These are phyloP conservation scores for Albatrellus ellisii DNA, from an alignment of 768 basidiomycete species.

Conservation along the genomic window DNA sequence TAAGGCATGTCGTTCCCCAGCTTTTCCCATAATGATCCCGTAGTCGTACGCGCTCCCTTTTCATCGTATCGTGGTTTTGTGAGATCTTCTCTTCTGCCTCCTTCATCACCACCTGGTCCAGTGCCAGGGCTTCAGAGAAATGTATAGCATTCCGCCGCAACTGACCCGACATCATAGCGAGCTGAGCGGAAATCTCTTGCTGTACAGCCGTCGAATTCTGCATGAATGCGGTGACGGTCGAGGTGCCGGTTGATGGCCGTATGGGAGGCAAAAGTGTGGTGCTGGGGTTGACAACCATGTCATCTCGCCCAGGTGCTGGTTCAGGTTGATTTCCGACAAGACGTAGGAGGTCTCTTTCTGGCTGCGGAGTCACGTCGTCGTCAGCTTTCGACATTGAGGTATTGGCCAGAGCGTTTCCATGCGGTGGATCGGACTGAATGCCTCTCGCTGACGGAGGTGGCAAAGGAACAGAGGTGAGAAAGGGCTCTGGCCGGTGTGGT, in stretches of 20 bases:
- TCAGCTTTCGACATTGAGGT: neutral
- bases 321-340: too few species aligned
- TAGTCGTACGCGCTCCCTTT: slow-evolving; percentile 41
- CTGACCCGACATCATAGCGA: slow-evolving; percentile 79
- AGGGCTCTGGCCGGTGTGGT: slow-evolving; percentile 27
- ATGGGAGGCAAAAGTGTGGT: slow-evolving; percentile 19
- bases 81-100: slow-evolving; percentile 62
- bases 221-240: slow-evolving; percentile 24
- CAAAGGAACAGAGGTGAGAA: slow-evolving; percentile 42
- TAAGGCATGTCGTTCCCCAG: slow-evolving; percentile 41
- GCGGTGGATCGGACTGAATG: slow-evolving; percentile 8
- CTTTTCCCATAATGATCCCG: slow-evolving; percentile 32
- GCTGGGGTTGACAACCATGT: slow-evolving; percentile 22
- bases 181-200: slow-evolving; percentile 58
- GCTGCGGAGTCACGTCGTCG: neutral
- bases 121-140: slow-evolving; percentile 58
- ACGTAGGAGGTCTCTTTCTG: slow-evolving; percentile 4
- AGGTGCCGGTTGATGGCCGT: slow-evolving; percentile 12
- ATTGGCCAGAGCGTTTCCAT: slow-evolving; percentile 13
- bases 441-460: slow-evolving; percentile 20
- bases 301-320: too few species aligned
- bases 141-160: slow-evolving; percentile 74
- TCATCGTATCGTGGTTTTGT: slow-evolving; percentile 56
- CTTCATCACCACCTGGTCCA: slow-evolving; percentile 62
- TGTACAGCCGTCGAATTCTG: slow-evolving; percentile 49